Base-by-base conservation (phyloP, 1,284 basidiomycete species). In the Rhodotorula sp. region DNA sequence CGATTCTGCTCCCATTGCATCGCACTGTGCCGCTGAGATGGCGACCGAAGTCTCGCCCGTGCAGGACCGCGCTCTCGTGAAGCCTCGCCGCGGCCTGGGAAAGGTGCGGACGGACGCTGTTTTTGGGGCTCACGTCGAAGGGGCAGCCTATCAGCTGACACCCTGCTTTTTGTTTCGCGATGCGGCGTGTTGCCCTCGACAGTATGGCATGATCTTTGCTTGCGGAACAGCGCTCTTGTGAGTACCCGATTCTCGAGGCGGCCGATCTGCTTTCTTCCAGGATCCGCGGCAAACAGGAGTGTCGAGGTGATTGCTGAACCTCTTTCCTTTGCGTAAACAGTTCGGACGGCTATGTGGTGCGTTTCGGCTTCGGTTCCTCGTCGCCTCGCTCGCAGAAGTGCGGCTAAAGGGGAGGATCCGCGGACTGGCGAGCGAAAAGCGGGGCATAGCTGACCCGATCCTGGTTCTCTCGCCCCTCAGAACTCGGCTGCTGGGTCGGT, bases 401-500 rank as follows among this genome's bases (percentile, higher is more conserved):
- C 28, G 28, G 28, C 28, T 3, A 28, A 28, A 28, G 28, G 2
- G 28, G 28, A 28, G 2, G 28, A 3, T 28, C 28, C 28, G 28
- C 28, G 28, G 28, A 28, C 28, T 28, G 28, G 28, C 2, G 28
- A 28, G 28, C 28, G 28, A 28, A 28, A 28, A 28, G 28, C 28
- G 28, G 3, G 28, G 28, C 28, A 28, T 2, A 28, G 52, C n/a
- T 23, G 52, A 54, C 23, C 23, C n/a, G 52, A 7, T 54, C 52
- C 14, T 26, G 2, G 52, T 15, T 16, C 16, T 14, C 54, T 10
- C 23, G 31, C 28, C 26, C 26, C 54, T n/a, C 54, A 55, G 54
- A 55, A 67, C 50, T 60, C 65, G 21, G 56, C 60, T 18, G 67
- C 63, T 7, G 72, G 72, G 7, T 47, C 58, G 5, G 68, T 74